These are phyloP conservation scores for Trichoderma sp. DNA, from an alignment of 2,329 filamentous ascomycete genomes.

Conservation along the genomic window DNA sequence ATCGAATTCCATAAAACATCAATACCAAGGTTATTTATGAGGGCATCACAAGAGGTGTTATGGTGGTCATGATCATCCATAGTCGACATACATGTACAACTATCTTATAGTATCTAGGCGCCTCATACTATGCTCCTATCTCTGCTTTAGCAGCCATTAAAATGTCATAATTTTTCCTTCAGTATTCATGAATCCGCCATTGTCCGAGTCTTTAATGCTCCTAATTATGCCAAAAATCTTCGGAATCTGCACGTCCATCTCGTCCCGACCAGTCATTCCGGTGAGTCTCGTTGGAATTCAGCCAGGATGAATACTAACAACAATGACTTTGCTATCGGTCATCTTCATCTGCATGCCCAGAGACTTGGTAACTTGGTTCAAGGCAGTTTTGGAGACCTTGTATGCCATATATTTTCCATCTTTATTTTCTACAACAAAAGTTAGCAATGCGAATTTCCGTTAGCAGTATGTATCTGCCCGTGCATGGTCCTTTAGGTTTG, in stretches of 20 bases:
- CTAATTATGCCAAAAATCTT: neutral
- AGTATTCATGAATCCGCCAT: neutral
- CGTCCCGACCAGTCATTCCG: neutral
- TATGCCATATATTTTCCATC: neutral
- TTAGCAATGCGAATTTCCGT: neutral
- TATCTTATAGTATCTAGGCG: no score
- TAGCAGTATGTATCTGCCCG: neutral
- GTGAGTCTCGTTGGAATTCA: neutral
- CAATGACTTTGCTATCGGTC: neutral
- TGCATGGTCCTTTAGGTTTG: neutral
- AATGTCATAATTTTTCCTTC: neutral
- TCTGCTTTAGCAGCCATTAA: neutral
- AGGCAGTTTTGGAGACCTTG: neutral
- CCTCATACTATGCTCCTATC: neutral
- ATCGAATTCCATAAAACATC: no score
- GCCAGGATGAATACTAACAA: neutral
- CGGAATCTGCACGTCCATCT: neutral
- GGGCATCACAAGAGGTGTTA: no score
- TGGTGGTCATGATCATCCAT: no score
- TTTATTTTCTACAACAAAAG: neutral
- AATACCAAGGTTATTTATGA: no score
- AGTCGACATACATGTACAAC: no score
- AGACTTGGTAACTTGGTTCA: neutral
- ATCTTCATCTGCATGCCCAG: neutral
- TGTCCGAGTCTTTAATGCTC: neutral